These are phyloP conservation scores for Talaromyces stipitatus DNA, from an alignment of 495 filamentous ascomycete genomes.

Conservation along the genomic window DNA sequence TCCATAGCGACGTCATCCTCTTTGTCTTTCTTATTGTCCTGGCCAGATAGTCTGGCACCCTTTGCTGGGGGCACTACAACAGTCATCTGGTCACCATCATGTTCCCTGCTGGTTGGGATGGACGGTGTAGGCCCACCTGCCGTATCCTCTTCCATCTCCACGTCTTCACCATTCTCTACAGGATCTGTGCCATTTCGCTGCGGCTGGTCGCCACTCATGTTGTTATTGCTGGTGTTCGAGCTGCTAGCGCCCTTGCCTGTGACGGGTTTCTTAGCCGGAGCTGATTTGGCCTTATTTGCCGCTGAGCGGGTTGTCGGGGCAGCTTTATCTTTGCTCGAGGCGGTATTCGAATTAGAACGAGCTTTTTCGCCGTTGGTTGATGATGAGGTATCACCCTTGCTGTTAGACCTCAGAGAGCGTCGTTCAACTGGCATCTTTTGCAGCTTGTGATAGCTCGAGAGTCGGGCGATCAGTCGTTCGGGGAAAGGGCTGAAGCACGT, in stretches of 20 bases:
- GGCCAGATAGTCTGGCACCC: constrained; percentile 54
- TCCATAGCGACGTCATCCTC: constrained; percentile 75
- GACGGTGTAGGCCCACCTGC: constrained; percentile 48
- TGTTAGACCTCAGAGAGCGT: constrained; percentile 50
- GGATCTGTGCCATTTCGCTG: constrained; percentile 65
- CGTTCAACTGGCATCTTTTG: constrained; percentile 49
- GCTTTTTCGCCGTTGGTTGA: constrained; percentile 51
- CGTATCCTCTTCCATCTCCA: constrained; percentile 76
- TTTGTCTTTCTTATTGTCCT: constrained; percentile 44
- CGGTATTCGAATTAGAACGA: constrained; percentile 42
- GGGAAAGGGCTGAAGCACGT: constrained; percentile 18
- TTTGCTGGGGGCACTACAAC: constrained; percentile 78
- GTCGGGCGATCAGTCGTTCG: neutral
- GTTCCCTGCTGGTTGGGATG: constrained; percentile 51
- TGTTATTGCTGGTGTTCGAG: constrained; percentile 34
- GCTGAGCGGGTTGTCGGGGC: constrained; percentile 34
- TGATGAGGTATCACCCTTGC: constrained; percentile 46
- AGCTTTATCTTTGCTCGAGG: constrained; percentile 40
- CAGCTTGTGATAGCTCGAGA: constrained; percentile 12
- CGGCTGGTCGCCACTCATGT: constrained; percentile 55
- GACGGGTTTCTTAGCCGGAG: constrained; percentile 41
- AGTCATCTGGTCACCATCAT: constrained; percentile 78
- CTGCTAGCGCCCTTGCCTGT: constrained; percentile 37
- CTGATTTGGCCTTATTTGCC: constrained; percentile 42
- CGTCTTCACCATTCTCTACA: constrained; percentile 69